Conservation (phyloP, 768 basidiomycete genomes). For the Suillus ampliporus region DNA sequence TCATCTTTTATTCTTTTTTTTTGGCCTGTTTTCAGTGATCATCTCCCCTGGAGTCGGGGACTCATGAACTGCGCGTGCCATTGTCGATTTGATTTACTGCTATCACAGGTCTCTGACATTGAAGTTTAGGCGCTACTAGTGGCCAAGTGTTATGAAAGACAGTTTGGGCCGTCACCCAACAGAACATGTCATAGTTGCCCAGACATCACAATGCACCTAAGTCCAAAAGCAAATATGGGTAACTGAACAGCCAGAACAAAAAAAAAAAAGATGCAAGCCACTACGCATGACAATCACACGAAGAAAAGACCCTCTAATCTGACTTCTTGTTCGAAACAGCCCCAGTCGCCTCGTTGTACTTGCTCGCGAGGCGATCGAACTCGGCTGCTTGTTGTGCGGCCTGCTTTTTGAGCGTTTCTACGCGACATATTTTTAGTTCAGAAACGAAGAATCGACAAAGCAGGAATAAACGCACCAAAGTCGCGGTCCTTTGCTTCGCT, state of each 20-base stretch:
- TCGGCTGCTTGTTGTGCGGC: conserved; percentile 77
- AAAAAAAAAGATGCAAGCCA: background rate
- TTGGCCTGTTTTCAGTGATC: too few relatives aligned
- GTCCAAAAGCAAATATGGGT: background rate
- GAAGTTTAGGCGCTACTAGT: too few relatives aligned
- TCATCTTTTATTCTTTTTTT: too few relatives aligned
- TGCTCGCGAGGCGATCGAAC: conserved; percentile 82
- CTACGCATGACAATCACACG: background rate
- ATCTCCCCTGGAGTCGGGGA: too few relatives aligned
- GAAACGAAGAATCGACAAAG: background rate
- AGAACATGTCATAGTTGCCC: background rate
- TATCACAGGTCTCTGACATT: too few relatives aligned
- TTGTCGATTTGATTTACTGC: too few relatives aligned
- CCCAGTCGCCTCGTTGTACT: conserved; percentile 76
- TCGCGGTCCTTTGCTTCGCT: conserved; percentile 66
- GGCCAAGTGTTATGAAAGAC: too few relatives aligned
- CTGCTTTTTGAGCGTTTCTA: conserved; percentile 85
- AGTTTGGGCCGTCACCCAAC: too few relatives aligned
- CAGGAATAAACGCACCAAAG: conserved; percentile 52
- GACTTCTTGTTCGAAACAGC: conserved; percentile 63
- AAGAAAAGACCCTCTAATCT: conserved; percentile 49
- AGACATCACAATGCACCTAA: background rate
- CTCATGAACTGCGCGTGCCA: too few relatives aligned
- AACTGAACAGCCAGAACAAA: background rate
- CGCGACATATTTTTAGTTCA: background rate